Evolutionary conservation across 169 alveolate species (phyloP).

Genomic region (Plasmodium coatneyi): DNA sequence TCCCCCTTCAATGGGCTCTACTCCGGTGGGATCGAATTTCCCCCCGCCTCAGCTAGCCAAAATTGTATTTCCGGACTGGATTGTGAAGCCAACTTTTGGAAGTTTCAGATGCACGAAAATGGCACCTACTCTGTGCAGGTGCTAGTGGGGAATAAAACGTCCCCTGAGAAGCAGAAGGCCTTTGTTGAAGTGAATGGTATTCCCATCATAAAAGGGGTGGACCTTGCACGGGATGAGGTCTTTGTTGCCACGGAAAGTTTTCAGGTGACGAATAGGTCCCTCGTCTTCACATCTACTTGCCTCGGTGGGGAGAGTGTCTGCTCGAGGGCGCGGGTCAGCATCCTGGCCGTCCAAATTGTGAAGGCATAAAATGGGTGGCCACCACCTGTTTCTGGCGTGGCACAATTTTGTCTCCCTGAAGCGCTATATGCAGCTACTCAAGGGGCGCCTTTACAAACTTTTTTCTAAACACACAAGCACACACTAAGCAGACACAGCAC

Average conservation of each 20-base stretch:
- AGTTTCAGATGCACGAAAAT: slow-evolving; percentile 40
- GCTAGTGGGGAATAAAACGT: slow-evolving; percentile 41
- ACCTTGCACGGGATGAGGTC: slow-evolving; percentile 6
- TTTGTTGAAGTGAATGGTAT: slow-evolving; percentile 69
- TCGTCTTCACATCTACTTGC: slow-evolving; percentile 66
- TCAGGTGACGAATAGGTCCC: slow-evolving; percentile 18
- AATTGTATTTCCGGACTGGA: slow-evolving; percentile 41
- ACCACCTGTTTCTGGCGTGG: neutral
- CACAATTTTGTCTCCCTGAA: neutral
- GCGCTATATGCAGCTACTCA: no score
- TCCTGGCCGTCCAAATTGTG: slow-evolving; percentile 49
- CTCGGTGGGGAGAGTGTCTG: slow-evolving; percentile 18
- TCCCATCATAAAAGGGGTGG: slow-evolving; percentile 40
- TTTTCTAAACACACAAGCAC: neutral
- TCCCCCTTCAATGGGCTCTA: slow-evolving; percentile 1
- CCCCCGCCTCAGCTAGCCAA: slow-evolving; percentile 73
- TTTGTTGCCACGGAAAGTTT: slow-evolving; percentile 42
- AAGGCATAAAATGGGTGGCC: neutral
- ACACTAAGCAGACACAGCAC: neutral
- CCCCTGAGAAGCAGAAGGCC: slow-evolving; percentile 5
- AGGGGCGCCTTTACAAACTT: neutral
- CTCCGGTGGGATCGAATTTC: slow-evolving; percentile 65
- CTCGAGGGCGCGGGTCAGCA: slow-evolving; percentile 8
- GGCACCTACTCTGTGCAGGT: slow-evolving; percentile 58
- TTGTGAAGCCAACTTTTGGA: slow-evolving; percentile 62